These are phyloP conservation scores for Naganishia liquefaciens DNA, from an alignment of 1,284 basidiomycete species.

Conservation along the genomic window DNA sequence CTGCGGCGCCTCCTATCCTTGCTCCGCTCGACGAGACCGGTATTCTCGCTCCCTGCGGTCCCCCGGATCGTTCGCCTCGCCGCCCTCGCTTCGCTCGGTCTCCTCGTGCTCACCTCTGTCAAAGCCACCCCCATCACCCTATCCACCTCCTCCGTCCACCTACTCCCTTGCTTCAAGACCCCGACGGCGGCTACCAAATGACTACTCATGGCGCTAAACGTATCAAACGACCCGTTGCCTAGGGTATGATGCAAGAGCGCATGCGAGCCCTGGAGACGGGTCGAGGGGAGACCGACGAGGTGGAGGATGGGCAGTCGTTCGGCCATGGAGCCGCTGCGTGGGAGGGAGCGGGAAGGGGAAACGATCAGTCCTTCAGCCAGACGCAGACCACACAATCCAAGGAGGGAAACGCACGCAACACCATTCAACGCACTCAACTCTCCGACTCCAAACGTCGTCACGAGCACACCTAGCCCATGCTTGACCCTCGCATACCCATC, in stretches of 20 bases:
- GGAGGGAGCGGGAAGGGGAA: conserved; percentile 55
- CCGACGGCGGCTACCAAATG: conserved; percentile 75
- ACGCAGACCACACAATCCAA: too few relatives aligned
- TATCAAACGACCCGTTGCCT: conserved; percentile 74
- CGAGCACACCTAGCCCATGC: conserved; percentile 69
- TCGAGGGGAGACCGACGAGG: conserved; percentile 62
- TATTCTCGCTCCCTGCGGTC: too few relatives aligned
- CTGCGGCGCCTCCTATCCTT: too few relatives aligned
- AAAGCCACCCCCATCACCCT: conserved; percentile 74
- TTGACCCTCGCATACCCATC: conserved; percentile 91
- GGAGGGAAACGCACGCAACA: conserved; percentile 59
- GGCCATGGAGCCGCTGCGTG: conserved; percentile 56
- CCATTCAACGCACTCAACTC: conserved; percentile 82
- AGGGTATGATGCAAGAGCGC: conserved; percentile 79
- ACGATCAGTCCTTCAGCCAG: neutral
- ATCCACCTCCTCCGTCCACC: conserved; percentile 69
- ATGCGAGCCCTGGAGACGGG: conserved; percentile 51
- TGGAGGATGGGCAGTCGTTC: conserved; percentile 92
- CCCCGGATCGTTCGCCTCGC: too few relatives aligned
- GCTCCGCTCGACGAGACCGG: too few relatives aligned
- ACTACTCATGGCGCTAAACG: conserved; percentile 73
- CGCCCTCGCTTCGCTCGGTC: neutral
- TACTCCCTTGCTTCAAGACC: conserved; percentile 62
- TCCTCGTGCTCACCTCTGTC: conserved; percentile 45
- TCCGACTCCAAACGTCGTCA: conserved; percentile 85